phyloP scores from a whole-genome alignment of 73 alveolate genomes.

The Paramecium caudatum region DNA sequence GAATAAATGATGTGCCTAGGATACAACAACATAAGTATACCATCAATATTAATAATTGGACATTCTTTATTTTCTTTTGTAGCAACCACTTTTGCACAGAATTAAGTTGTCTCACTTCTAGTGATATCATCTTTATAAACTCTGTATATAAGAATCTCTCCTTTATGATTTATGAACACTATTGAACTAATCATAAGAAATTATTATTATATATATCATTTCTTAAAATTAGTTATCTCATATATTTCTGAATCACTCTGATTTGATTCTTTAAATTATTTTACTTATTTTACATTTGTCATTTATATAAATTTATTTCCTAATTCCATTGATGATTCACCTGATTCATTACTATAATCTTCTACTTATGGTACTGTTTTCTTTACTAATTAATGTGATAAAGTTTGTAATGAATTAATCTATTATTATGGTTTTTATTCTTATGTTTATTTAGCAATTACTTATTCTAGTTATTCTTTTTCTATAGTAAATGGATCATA shows the following conservation, averaged over 20 bases:
- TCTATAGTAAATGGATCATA: slow-evolving; percentile 43
- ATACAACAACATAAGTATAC: slow-evolving; percentile 77
- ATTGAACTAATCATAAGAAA: slow-evolving; percentile 94
- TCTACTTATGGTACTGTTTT: neutral
- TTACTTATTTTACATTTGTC: neutral
- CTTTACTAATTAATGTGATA: neutral
- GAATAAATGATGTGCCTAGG: slow-evolving; percentile 81
- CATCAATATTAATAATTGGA: slow-evolving; percentile 96
- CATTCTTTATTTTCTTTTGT: slow-evolving; percentile 98
- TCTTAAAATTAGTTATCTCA: slow-evolving; percentile 28
- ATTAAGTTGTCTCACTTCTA: slow-evolving; percentile 93
- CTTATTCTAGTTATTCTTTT: too few relatives aligned
- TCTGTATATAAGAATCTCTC: slow-evolving; percentile 98
- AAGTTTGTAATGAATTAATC: too few relatives aligned
- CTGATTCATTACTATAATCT: slow-evolving; percentile 24
- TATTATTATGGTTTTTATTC: too few relatives aligned
- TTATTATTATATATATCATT: neutral
- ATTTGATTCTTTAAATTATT: neutral
- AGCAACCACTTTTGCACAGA: slow-evolving; percentile 98
- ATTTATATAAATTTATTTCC: slow-evolving; percentile 11
- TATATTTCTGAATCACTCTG: slow-evolving; percentile 41
- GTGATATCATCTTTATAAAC: slow-evolving; percentile 95
- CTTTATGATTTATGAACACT: slow-evolving; percentile 93
- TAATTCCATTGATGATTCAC: slow-evolving; percentile 15
- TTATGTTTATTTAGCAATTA: too few relatives aligned